Evolutionary conservation across 148 eudicot genomes (phyloP).

Genomic region (Simmondsia chinensis): DNA sequence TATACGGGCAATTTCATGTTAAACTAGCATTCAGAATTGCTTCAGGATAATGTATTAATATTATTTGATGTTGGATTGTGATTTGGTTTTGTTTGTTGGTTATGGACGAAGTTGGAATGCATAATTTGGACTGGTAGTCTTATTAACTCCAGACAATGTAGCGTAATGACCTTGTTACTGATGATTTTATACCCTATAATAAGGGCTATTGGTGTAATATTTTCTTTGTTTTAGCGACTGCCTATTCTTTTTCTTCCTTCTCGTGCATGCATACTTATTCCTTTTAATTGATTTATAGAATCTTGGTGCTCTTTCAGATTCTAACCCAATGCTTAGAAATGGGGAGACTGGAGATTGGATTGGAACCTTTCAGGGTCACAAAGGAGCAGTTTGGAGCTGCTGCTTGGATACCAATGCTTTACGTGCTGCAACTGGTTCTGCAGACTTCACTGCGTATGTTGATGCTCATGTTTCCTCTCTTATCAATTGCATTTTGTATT

Average conservation of each 20-base stretch:
- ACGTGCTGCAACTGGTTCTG: conserved; percentile 84
- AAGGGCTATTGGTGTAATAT: too few relatives aligned
- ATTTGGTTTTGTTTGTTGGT: too few relatives aligned
- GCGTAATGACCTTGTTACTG: too few relatives aligned
- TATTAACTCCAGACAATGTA: too few relatives aligned
- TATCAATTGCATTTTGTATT: neutral
- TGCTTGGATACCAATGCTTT: conserved; percentile 77
- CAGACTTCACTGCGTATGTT: conserved; percentile 85
- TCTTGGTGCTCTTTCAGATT: conserved; percentile 35
- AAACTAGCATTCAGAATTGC: too few relatives aligned
- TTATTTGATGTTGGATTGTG: too few relatives aligned
- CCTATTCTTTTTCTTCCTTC: neutral
- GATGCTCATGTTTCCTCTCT: neutral
- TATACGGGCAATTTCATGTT: too few relatives aligned
- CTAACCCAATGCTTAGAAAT: conserved; percentile 86
- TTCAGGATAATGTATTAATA: too few relatives aligned
- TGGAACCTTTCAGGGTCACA: conserved; percentile 90
- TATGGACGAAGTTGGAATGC: too few relatives aligned
- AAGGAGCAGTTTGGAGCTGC: conserved; percentile 96
- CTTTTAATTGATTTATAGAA: conserved; percentile 5
- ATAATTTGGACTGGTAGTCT: too few relatives aligned
- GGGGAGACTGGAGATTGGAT: conserved; percentile 97
- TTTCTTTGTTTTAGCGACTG: too few relatives aligned
- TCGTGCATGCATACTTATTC: neutral
- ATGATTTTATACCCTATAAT: too few relatives aligned